Conservation (phyloP, 768 basidiomycete genomes). For the Lentinula edodes region DNA sequence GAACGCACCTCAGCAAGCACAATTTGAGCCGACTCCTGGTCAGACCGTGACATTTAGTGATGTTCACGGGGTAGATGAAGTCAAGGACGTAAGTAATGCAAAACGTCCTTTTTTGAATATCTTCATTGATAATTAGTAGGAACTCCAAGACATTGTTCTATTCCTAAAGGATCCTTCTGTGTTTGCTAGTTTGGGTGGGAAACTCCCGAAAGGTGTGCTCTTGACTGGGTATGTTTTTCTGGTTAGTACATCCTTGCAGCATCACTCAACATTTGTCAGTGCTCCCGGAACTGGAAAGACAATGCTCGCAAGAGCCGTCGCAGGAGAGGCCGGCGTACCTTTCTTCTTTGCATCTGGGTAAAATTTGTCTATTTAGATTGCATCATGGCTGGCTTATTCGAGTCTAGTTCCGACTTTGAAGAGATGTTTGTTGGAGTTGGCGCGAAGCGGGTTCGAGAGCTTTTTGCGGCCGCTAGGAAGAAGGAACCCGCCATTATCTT, state of each 20-base stretch:
- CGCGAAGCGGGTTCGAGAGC: slow-evolving; percentile 90
- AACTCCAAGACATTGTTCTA: slow-evolving; percentile 90
- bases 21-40: slow-evolving; percentile 79
- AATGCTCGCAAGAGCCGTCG: slow-evolving; percentile 93
- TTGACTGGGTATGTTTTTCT: slow-evolving; percentile 57
- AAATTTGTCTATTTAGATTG: slow-evolving; percentile 12
- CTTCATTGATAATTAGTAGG: slow-evolving; percentile 36
- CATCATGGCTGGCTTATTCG: slow-evolving; percentile 9
- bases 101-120: background rate
- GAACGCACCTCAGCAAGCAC: slow-evolving; percentile 71
- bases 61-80: slow-evolving; percentile 97
- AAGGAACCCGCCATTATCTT: slow-evolving; percentile 97
- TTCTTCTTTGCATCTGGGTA: slow-evolving; percentile 96
- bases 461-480: slow-evolving; percentile 91
- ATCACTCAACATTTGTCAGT: slow-evolving; percentile 18
- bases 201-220: slow-evolving; percentile 89
- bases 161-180: slow-evolving; percentile 91
- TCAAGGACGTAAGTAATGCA: slow-evolving; percentile 62
- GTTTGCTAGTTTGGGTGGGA: slow-evolving; percentile 89
- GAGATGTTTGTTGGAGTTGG: slow-evolving; percentile 98
- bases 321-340: slow-evolving; percentile 96
- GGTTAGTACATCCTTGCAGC: background rate
- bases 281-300: slow-evolving; percentile 97
- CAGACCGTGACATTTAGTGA: slow-evolving; percentile 89
- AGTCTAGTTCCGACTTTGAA: slow-evolving; percentile 81